phyloP scores from a whole-genome alignment of 345 rosid species.

The Geranium brycei region DNA sequence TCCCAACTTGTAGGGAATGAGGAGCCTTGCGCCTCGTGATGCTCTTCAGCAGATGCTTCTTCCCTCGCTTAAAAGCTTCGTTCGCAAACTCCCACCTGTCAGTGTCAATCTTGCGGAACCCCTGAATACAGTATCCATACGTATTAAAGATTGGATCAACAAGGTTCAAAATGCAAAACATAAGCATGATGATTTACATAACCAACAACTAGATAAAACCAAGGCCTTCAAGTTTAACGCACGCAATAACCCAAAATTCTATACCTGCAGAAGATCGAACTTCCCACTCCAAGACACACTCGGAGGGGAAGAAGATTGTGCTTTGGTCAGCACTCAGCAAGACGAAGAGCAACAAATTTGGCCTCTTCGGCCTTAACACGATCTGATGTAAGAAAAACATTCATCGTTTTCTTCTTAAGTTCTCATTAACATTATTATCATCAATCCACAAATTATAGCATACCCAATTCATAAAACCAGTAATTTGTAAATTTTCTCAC shows the following conservation, averaged over 20 bases:
- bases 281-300: slow-evolving; percentile 16
- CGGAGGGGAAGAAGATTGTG: slow-evolving; percentile 13
- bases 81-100: slow-evolving; percentile 94
- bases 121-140: slow-evolving; percentile 35
- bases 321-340: slow-evolving; percentile 10
- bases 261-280: slow-evolving; percentile 31
- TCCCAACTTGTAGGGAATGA: slow-evolving; percentile 42
- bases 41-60: slow-evolving; percentile 65
- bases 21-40: slow-evolving; percentile 75
- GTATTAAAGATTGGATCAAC: too few species aligned
- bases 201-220: too few species aligned
- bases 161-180: too few species aligned
- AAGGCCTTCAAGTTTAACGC: too few species aligned
- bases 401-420: too few species aligned
- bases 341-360: background rate
- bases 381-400: too few species aligned
- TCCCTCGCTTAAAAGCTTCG: slow-evolving; percentile 67
- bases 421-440: too few species aligned
- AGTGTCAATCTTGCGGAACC: slow-evolving; percentile 70
- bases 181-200: too few species aligned
- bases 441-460: too few species aligned
- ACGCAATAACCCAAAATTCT: slow-evolving; percentile 22
- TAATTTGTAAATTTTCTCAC: background rate
- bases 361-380: too few species aligned
- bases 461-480: too few species aligned